phyloP scores from a whole-genome alignment of 108 stramenopile genomes.

The Stephanodiscus triporus region DNA sequence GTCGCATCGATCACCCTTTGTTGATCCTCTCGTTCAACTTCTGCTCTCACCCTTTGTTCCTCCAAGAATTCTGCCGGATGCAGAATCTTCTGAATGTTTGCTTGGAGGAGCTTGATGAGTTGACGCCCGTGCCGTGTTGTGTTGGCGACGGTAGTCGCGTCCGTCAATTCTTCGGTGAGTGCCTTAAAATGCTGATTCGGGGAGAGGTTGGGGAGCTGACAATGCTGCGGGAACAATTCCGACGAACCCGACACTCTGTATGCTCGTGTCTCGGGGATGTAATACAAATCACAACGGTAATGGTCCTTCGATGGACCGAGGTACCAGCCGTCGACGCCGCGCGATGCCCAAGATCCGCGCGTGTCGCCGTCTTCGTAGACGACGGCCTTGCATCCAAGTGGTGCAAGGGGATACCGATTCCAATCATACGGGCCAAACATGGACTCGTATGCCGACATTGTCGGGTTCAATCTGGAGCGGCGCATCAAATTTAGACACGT shows the following conservation, averaged over 20 bases:
- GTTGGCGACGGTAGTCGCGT: too few relatives aligned
- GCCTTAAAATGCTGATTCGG: too few relatives aligned
- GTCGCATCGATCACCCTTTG: too few relatives aligned
- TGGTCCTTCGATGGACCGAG: not conserved
- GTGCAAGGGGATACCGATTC: not conserved
- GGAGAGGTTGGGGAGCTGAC: not conserved
- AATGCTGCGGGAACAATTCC: not conserved
- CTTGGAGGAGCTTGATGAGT: too few relatives aligned
- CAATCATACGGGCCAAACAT: not conserved
- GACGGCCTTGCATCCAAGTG: not conserved
- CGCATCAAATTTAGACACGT: slow-evolving; percentile 39
- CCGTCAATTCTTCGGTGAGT: too few relatives aligned
- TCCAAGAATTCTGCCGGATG: too few relatives aligned
- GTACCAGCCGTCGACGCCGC: not conserved
- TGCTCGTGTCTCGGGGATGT: not conserved
- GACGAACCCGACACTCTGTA: not conserved
- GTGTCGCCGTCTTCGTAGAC: not conserved
- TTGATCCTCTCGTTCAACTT: too few relatives aligned
- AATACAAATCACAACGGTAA: not conserved
- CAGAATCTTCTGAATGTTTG: too few relatives aligned
- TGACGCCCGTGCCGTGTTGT: too few relatives aligned
- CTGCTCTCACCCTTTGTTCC: too few relatives aligned
- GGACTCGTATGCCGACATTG: not conserved
- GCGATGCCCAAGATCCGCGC: not conserved
- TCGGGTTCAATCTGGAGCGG: not conserved